These are phyloP conservation scores for Aspergillus incahuasiensis DNA, from an alignment of 495 filamentous ascomycete species.

Conservation along the genomic window DNA sequence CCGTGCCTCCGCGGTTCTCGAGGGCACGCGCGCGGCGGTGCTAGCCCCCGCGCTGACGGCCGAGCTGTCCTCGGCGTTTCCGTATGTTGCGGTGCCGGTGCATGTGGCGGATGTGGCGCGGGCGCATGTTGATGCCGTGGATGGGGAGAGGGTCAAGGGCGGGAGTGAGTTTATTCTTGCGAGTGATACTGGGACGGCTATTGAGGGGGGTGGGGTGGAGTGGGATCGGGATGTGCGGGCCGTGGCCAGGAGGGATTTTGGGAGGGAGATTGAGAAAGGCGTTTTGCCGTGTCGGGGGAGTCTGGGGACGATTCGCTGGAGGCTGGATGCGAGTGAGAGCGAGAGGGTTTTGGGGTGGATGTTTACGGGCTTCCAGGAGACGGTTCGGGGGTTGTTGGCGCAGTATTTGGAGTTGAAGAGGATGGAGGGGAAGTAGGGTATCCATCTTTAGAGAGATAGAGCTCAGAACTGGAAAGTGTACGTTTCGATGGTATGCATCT, in stretches of 20 bases:
- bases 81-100: slow-evolving; percentile 15
- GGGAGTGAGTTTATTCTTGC: too few species aligned
- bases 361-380: slow-evolving; percentile 43
- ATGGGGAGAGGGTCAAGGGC: slow-evolving; percentile 10
- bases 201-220: slow-evolving; percentile 17
- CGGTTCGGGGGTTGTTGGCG: slow-evolving; percentile 27
- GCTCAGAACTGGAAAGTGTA: too few species aligned
- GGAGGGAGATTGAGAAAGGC: slow-evolving; percentile 34
- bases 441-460: too few species aligned
- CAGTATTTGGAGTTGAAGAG: slow-evolving; percentile 17
- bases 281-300: slow-evolving; percentile 35
- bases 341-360: slow-evolving; percentile 45
- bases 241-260: slow-evolving; percentile 36
- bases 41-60: slow-evolving; percentile 12
- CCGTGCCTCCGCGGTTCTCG: slow-evolving; percentile 9
- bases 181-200: slow-evolving; percentile 11
- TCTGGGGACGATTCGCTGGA: slow-evolving; percentile 30
- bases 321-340: slow-evolving; percentile 37
- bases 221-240: slow-evolving; percentile 42
- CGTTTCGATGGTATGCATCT: too few species aligned
- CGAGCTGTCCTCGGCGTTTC: slow-evolving; percentile 15
- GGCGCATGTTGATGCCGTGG: slow-evolving; percentile 25
- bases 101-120: slow-evolving; percentile 24
- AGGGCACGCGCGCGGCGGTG: slow-evolving; percentile 15
- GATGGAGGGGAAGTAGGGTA: too few species aligned